Conservation (phyloP, 495 filamentous ascomycete genomes). For the Xylaria castorea region DNA sequence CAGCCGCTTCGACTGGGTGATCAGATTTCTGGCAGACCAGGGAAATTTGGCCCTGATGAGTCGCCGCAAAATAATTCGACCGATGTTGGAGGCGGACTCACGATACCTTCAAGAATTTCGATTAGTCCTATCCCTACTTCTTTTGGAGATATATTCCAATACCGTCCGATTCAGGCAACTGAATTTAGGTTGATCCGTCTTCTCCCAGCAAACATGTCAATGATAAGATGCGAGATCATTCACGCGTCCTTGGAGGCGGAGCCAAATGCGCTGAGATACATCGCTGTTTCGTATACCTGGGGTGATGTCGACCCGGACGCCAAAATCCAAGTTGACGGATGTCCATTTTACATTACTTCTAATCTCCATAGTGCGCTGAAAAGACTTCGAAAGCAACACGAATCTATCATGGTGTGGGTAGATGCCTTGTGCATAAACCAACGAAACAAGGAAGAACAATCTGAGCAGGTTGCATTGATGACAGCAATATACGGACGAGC, state of each 20-base stretch:
- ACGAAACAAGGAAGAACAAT: slow-evolving; percentile 26
- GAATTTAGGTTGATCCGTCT: slow-evolving; percentile 1
- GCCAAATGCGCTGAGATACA: not conserved
- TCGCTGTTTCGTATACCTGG: slow-evolving; percentile 4
- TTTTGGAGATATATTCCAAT: not conserved
- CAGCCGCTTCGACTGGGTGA: not conserved
- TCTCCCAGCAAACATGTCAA: not conserved
- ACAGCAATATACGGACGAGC: slow-evolving; percentile 31
- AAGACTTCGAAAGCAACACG: not conserved
- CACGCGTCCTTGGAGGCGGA: not conserved
- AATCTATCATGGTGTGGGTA: not conserved
- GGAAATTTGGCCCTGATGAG: not conserved
- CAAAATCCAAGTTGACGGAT: not conserved
- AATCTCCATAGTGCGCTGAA: not conserved
- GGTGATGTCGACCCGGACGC: not conserved
- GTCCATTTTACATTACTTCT: not conserved
- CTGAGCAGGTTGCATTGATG: slow-evolving; percentile 32
- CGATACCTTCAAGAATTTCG: not conserved
- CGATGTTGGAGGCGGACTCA: not conserved
- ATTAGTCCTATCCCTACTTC: not conserved
- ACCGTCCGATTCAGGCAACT: not conserved
- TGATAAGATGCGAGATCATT: not conserved
- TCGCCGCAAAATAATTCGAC: not conserved
- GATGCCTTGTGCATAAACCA: slow-evolving; percentile 40
- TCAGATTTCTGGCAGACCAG: not conserved